These are phyloP conservation scores for Hanseniaspora thailandica DNA, from an alignment of 805 yeast species.

Conservation along the genomic window DNA sequence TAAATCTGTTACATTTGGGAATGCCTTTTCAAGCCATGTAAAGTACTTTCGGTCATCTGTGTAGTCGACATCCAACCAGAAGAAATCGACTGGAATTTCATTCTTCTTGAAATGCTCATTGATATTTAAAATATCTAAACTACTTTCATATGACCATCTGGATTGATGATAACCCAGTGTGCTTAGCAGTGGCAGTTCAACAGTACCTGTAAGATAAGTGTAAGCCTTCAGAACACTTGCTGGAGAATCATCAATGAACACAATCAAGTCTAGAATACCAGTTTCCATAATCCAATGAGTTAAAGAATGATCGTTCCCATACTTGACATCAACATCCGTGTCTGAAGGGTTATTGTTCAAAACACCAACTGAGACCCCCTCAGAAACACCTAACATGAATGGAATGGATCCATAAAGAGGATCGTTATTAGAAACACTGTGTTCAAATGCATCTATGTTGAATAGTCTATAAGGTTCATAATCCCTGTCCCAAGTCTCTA, in stretches of 20 bases:
- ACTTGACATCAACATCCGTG: conserved; percentile 64
- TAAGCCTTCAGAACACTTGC: conserved; percentile 47
- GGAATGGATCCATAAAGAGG: conserved; percentile 97
- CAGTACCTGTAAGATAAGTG: conserved; percentile 59
- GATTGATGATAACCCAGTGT: conserved; percentile 91
- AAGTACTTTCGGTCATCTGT: conserved; percentile 78
- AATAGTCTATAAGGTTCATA: conserved; percentile 71
- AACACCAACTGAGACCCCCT: conserved; percentile 52
- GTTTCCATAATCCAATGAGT: conserved; percentile 93
- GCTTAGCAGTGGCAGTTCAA: conserved; percentile 62
- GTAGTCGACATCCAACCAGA: conserved; percentile 93
- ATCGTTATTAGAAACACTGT: conserved; percentile 65
- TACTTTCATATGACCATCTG: conserved; percentile 92
- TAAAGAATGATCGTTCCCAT: conserved; percentile 25
- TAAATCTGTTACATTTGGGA: conserved; percentile 68
- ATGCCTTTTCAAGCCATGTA: conserved; percentile 70
- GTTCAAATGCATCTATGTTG: conserved; percentile 93
- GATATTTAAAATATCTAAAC: conserved; percentile 69
- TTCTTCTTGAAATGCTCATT: conserved; percentile 56
- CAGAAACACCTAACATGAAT: conserved; percentile 58
- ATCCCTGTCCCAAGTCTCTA: conserved; percentile 42
- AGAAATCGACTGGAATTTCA: conserved; percentile 74
- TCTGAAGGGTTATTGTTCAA: conserved; percentile 93
- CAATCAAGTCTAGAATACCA: conserved; percentile 66
- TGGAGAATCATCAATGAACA: conserved; percentile 52